Conservation (phyloP, 208 protist species). For the Trypanosoma mega region DNA sequence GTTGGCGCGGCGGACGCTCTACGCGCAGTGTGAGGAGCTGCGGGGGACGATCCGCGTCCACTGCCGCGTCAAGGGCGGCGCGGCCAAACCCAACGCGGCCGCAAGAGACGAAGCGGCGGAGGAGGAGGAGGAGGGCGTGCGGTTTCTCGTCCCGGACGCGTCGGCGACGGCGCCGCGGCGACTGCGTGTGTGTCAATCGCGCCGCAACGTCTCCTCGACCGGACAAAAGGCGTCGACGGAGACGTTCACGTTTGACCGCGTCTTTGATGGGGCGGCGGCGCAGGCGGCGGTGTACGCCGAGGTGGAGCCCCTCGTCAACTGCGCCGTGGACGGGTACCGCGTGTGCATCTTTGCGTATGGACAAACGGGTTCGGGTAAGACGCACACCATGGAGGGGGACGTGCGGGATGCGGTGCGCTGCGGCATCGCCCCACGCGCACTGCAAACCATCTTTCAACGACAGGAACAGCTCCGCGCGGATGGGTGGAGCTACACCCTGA, state of each 20-base stretch:
- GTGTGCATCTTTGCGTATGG: constrained; percentile 93
- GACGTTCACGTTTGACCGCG: constrained; percentile 33
- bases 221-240: constrained; percentile 26
- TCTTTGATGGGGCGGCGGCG: constrained; percentile 30
- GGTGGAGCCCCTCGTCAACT: constrained; percentile 88
- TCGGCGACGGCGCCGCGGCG: constrained; percentile 1
- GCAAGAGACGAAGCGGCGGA: background rate
- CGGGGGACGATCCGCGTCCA: constrained; percentile 91
- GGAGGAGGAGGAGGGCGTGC: background rate
- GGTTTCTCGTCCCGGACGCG: constrained; percentile 37
- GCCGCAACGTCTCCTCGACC: constrained; percentile 31
- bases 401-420: constrained; percentile 29
- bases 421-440: constrained; percentile 85
- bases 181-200: constrained; percentile 24
- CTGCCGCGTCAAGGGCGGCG: constrained; percentile 79
- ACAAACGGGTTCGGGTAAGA: constrained; percentile 92
- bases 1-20: constrained; percentile 69
- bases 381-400: constrained; percentile 90
- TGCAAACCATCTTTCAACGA: constrained; percentile 72
- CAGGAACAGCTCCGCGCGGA: constrained; percentile 55
- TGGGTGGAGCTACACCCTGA: constrained; percentile 78
- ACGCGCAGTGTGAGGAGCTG: constrained; percentile 77
- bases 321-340: constrained; percentile 89
- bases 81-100: constrained; percentile 10
- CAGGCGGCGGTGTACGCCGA: constrained; percentile 85